phyloP scores from a whole-genome alignment of 768 basidiomycete genomes.

The Clavulina sp. region DNA sequence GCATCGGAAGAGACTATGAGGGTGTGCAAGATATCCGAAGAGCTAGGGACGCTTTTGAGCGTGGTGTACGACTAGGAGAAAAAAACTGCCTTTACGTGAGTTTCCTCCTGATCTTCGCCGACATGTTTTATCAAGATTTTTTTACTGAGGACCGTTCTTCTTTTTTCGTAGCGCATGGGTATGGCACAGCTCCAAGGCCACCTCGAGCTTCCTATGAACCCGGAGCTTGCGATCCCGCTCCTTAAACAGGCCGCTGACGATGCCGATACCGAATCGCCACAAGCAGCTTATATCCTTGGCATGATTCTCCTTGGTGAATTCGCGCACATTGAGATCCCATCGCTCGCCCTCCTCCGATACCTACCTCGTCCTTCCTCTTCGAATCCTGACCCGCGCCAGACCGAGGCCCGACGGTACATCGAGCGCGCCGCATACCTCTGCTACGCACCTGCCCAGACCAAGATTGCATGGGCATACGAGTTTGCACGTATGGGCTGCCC shows the following conservation, averaged over 20 bases:
- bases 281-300: conserved; percentile 80
- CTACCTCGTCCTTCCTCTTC: conserved; percentile 26
- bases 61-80: conserved; percentile 56
- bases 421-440: conserved; percentile 74
- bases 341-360: conserved; percentile 33
- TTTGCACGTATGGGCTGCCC: conserved; percentile 71
- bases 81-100: conserved; percentile 69
- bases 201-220: conserved; percentile 40
- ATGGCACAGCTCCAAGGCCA: conserved; percentile 58
- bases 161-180: conserved; percentile 51
- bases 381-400: conserved; percentile 24
- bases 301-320: conserved; percentile 76
- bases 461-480: conserved; percentile 83
- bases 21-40: conserved; percentile 50
- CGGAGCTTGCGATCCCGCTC: conserved; percentile 44
- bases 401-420: conserved; percentile 58
- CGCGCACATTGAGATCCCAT: conserved; percentile 38
- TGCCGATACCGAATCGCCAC: conserved; percentile 57
- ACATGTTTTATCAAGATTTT: conserved; percentile 59
- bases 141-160: conserved; percentile 9
- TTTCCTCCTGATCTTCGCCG: conserved; percentile 10
- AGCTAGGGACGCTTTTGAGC: conserved; percentile 75
- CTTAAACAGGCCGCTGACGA: conserved; percentile 63
- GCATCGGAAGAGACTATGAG: conserved; percentile 83
- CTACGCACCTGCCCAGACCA: conserved; percentile 73